Evolutionary conservation across 106 monocot species (phyloP), one percentile per base, ranked within the genome.

Genomic region (Ottelia alismoides): DNA sequence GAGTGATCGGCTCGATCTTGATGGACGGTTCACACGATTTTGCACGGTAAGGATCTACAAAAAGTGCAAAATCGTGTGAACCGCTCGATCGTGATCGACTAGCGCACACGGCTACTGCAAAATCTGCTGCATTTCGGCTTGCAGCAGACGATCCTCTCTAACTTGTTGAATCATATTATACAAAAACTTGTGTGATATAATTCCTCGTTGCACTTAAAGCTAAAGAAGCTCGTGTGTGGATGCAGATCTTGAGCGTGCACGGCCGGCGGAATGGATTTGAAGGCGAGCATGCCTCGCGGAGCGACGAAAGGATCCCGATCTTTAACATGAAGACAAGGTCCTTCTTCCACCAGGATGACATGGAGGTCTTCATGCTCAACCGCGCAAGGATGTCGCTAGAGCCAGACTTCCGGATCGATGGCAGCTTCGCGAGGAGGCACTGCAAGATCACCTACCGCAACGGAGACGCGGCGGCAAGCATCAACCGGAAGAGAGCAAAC

Each of bases 251-350:
- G 27, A 80, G 83, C 67, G 71, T 80, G 65, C 74, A 80, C 50
- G 83, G 74, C 57, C 65, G 62, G 51, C 84, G 89, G 89, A 71
- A 77, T 35, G 76, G 60, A 14, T 71, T 62, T 57, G 63, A 68
- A 55, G 61, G 58, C 11, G 74, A 73, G 6, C 70, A 68, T 1
- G 46, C 31, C 30, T 20, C 26, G 17, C 57, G 60, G 23, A 24
- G 47, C 14, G 31, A 47, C 20, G 50, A 62, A 2, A 67, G 46
- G 58, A 23, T 22, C 1, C 71, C 45, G 11, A 16, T 80, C 22
- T 84, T 94, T 75, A 78, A 74, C n/a, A 80, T 93, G 66, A 80
- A 54, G 45, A 55, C 65, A 29, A 66, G 71, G 23, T 69, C 74
- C 23, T 28, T 80, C 12, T 61, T 88, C 2, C 70, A 76, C 21